Conservation (phyloP, 1,284 basidiomycete genomes). For the Chondrostereum purpureum region DNA sequence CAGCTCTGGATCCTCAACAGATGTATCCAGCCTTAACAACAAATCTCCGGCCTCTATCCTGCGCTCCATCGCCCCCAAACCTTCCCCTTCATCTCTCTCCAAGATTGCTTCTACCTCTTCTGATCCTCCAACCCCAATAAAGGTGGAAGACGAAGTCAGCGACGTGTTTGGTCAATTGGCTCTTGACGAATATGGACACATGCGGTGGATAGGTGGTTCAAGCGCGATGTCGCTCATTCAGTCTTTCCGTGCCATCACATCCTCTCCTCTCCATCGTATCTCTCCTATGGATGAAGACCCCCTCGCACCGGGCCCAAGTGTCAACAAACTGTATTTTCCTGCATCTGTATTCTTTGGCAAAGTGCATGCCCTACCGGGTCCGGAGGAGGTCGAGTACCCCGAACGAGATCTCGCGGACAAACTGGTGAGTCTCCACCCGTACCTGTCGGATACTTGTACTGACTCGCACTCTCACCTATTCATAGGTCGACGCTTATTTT, state of each 20-base stretch:
- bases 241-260: conserved; percentile 72
- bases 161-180: conserved; percentile 83
- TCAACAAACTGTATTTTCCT: conserved; percentile 83
- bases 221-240: conserved; percentile 89
- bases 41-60: conserved; percentile 32
- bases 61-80: conserved; percentile 37
- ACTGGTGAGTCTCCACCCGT: conserved; percentile 42
- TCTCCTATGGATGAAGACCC: conserved; percentile 81
- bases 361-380: conserved; percentile 72
- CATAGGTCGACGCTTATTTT: conserved; percentile 80
- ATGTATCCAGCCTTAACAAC: conserved; percentile 22
- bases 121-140: conserved; percentile 37
- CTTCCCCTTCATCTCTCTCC: conserved; percentile 23
- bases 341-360: conserved; percentile 85
- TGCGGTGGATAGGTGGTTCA: conserved; percentile 88
- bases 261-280: conserved; percentile 66
- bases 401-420: conserved; percentile 77
- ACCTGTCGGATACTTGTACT: conserved; percentile 4
- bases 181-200: conserved; percentile 83
- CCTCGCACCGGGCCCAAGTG: conserved; percentile 63
- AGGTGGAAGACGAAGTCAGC: conserved; percentile 64
- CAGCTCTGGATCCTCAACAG: conserved; percentile 21
- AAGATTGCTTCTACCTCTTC: neutral
- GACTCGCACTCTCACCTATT: conserved; percentile 14
- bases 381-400: conserved; percentile 85